Evolutionary conservation across 441 rosid species (phyloP).

Genomic region (Hura crepitans): DNA sequence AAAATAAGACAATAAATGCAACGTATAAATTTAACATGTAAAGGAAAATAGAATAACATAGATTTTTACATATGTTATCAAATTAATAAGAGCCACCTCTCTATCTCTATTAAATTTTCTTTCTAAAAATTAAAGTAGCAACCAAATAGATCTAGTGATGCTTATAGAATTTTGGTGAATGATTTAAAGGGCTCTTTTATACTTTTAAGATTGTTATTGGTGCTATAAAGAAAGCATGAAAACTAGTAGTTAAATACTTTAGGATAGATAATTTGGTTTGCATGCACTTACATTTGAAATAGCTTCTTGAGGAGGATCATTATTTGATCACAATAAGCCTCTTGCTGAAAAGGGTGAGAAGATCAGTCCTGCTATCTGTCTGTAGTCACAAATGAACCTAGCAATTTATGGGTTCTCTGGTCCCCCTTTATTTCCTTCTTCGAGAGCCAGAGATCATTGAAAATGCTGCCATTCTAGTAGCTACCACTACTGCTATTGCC

Average conservation of each 20-base stretch:
- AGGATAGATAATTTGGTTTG: constrained; percentile 36
- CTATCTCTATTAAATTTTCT: constrained; percentile 13
- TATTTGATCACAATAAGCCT: constrained; percentile 97
- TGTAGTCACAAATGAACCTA: constrained; percentile 55
- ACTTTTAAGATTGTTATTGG: constrained; percentile 24
- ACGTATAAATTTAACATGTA: no score
- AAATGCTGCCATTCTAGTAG: no score
- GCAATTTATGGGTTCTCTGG: no score
- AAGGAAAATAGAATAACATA: no score
- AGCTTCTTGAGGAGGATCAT: constrained; percentile 77
- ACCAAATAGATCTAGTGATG: constrained; percentile 19
- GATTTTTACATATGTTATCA: no score
- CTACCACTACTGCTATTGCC: no score
- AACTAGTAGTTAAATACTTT: constrained; percentile 20
- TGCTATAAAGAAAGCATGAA: constrained; percentile 29
- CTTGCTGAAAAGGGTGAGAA: constrained; percentile 71
- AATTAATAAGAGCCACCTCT: constrained; percentile 13
- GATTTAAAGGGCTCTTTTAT: constrained; percentile 18
- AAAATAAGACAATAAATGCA: no score
- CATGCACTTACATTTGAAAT: constrained; percentile 77
- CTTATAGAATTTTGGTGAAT: constrained; percentile 18
- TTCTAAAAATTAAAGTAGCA: constrained; percentile 17
- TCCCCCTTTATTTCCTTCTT: no score
- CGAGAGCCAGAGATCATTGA: no score
- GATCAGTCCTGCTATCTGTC: constrained; percentile 38